These are phyloP conservation scores for Trypanosoma avium DNA, from an alignment of 208 protist species.

Conservation along the genomic window DNA sequence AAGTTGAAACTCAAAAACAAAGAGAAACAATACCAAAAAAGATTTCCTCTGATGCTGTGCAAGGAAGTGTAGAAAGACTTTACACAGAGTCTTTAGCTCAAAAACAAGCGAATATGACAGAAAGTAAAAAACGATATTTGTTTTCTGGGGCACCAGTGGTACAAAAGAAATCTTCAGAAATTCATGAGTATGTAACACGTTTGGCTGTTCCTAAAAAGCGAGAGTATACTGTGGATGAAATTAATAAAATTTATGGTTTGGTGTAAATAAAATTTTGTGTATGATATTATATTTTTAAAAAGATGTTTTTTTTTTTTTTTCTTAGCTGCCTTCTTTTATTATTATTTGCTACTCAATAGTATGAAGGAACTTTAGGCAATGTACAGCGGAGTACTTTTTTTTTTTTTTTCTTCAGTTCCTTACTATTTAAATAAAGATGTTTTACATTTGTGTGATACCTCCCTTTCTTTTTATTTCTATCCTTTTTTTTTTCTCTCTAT, in stretches of 20 bases:
- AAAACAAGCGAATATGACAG: slow-evolving; percentile 57
- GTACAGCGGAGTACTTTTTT: no score
- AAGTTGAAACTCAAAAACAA: slow-evolving; percentile 32
- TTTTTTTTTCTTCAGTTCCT: no score
- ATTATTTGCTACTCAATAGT: no score
- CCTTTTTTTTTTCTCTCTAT: not conserved
- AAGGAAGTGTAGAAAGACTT: slow-evolving; percentile 55
- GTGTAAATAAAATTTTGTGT: not conserved
- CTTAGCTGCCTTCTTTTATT: no score
- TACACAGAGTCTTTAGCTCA: slow-evolving; percentile 66
- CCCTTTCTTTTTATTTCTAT: no score
- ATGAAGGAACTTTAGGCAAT: no score
- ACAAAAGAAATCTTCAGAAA: slow-evolving; percentile 50
- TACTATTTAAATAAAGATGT: no score
- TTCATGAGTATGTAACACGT: slow-evolving; percentile 62
- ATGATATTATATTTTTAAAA: no score
- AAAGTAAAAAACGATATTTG: slow-evolving; percentile 60
- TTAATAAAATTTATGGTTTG: slow-evolving; percentile 87
- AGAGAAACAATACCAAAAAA: slow-evolving; percentile 10
- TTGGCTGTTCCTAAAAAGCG: slow-evolving; percentile 80
- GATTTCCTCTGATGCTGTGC: slow-evolving; percentile 36
- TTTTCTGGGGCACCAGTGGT: slow-evolving; percentile 43
- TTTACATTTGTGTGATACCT: no score
- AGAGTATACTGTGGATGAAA: slow-evolving; percentile 71
- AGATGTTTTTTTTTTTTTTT: no score